Conservation (phyloP, 2,329 filamentous ascomycete species). For the Fusarium bactridioides region DNA sequence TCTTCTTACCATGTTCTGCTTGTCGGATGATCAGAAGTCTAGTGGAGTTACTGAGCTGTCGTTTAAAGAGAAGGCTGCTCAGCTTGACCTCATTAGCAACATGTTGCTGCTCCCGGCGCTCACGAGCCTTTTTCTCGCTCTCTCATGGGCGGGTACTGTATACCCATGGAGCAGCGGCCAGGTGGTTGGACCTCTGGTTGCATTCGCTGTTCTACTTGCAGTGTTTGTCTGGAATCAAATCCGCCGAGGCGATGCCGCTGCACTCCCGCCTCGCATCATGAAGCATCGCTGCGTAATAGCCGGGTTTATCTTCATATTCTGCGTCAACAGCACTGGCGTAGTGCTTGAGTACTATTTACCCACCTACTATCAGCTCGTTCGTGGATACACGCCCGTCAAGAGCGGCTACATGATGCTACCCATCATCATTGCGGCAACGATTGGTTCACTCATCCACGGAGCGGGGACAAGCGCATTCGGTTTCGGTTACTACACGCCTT, state of each 20-base stretch:
- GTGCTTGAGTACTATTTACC: conserved; percentile 48
- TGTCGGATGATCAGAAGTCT: not conserved
- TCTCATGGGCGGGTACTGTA: conserved; percentile 55
- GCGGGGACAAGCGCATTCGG: conserved; percentile 11
- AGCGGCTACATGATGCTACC: conserved; percentile 40
- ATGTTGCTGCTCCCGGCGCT: conserved; percentile 44
- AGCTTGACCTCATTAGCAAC: conserved; percentile 38
- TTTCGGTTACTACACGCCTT: conserved; percentile 17
- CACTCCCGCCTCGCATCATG: conserved; percentile 53
- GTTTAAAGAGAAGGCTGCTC: not conserved
- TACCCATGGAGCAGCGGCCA: conserved; percentile 37
- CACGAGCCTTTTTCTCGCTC: conserved; percentile 55
- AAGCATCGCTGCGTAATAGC: conserved; percentile 49
- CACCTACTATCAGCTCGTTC: conserved; percentile 53
- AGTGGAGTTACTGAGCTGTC: not conserved
- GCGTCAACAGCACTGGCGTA: conserved; percentile 45
- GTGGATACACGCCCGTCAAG: conserved; percentile 47
- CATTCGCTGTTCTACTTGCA: not conserved
- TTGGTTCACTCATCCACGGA: conserved; percentile 18
- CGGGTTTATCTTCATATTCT: conserved; percentile 45
- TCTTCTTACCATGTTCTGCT: not conserved
- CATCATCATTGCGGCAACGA: conserved; percentile 11
- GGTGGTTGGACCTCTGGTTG: conserved; percentile 42
- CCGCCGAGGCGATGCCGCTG: conserved; percentile 39
- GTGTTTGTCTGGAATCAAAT: not conserved